phyloP scores from a whole-genome alignment of 306 rosid species.

The Castanea sativa region DNA sequence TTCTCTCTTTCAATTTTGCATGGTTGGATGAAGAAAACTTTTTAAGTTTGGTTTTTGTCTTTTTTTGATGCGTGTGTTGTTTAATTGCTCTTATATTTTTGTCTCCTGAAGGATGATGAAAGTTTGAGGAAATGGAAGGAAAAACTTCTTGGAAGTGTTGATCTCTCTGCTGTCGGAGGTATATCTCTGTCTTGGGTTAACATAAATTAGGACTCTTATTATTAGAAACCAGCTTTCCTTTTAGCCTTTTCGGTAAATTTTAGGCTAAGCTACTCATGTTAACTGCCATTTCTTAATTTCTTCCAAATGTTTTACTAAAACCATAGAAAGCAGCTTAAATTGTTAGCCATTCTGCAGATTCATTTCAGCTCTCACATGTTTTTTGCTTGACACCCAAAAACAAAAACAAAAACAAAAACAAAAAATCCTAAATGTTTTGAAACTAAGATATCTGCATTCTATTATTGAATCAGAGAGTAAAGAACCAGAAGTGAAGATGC shows the following conservation, averaged over 20 bases:
- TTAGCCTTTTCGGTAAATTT: neutral
- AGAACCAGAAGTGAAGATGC: constrained; percentile 81
- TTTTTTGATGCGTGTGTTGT: neutral
- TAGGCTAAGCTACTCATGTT: neutral
- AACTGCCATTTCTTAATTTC: neutral
- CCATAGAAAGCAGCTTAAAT: too few species aligned
- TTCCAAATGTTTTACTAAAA: neutral
- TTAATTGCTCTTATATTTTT: constrained; percentile 11
- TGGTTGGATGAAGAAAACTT: neutral
- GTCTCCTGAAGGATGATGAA: constrained; percentile 61
- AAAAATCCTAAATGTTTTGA: neutral
- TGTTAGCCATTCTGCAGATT: too few species aligned
- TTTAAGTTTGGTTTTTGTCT: neutral
- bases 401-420: neutral
- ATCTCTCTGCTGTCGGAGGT: constrained; percentile 80
- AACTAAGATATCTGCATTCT: constrained; percentile 11
- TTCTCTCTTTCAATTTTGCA: constrained; percentile 3
- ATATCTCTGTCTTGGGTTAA: neutral
- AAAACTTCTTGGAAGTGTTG: constrained; percentile 79
- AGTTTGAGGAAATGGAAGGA: constrained; percentile 94
- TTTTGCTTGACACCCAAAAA: too few species aligned
- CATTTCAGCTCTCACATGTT: too few species aligned
- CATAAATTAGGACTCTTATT: neutral
- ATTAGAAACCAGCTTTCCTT: neutral
- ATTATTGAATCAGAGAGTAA: constrained; percentile 56